Evolutionary conservation across 345 rosid genomes (phyloP).

Genomic region (Eutrema japonicum): DNA sequence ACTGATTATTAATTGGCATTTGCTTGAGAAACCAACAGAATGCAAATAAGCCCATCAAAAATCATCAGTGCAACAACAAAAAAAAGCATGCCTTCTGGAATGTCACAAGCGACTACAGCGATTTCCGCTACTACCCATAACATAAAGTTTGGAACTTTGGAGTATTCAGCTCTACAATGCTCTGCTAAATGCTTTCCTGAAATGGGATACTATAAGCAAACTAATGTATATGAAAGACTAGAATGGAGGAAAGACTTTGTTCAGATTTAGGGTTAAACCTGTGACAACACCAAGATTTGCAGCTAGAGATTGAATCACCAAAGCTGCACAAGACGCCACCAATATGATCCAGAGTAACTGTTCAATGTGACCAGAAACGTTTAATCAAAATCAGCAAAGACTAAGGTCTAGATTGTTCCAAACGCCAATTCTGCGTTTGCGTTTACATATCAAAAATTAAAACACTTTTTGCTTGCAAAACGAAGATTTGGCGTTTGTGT

Average conservation of each 20-base stretch:
- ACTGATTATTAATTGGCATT: constrained; percentile 12
- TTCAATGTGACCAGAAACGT: constrained; percentile 12
- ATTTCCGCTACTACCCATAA: constrained; percentile 90
- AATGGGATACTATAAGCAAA: neutral
- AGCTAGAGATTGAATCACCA: constrained; percentile 86
- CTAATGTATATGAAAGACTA: neutral
- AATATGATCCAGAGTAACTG: constrained; percentile 96
- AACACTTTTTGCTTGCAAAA: neutral
- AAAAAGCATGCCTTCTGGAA: constrained; percentile 73
- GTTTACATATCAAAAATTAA: too few species aligned
- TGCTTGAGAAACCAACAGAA: constrained; percentile 7
- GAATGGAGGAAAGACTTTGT: neutral
- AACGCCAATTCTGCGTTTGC: constrained; percentile 1
- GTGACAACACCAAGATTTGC: constrained; percentile 98
- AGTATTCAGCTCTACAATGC: constrained; percentile 84
- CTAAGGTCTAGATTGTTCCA: constrained; percentile 2
- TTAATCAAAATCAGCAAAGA: neutral
- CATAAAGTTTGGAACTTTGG: constrained; percentile 74
- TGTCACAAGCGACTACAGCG: constrained; percentile 91
- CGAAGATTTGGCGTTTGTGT: neutral
- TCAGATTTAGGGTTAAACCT: constrained; percentile 38
- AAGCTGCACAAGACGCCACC: constrained; percentile 92
- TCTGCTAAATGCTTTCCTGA: constrained; percentile 93
- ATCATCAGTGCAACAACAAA: neutral
- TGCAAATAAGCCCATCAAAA: neutral